Evolutionary conservation across 179 eudicot species (phyloP).

Genomic region (Corrigiola litoralis): DNA sequence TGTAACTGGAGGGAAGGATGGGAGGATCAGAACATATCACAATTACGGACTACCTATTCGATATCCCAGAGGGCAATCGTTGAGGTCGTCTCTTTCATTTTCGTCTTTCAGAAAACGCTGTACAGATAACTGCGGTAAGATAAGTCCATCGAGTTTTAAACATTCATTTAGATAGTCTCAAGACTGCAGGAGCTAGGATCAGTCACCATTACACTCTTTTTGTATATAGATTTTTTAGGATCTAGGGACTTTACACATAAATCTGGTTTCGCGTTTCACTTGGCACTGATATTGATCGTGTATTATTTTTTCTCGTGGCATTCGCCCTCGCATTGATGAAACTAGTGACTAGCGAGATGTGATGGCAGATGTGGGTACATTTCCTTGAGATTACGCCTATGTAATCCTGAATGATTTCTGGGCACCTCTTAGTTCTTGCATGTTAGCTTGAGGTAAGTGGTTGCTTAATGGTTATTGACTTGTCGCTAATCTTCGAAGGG

Average conservation of each 20-base stretch:
- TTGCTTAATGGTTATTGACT: no score
- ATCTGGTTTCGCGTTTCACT: background rate
- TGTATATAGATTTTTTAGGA: background rate
- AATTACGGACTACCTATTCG: constrained; percentile 71
- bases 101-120: constrained; percentile 10
- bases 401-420: no score
- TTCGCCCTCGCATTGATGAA: no score
- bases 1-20: constrained; percentile 82
- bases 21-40: constrained; percentile 61
- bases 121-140: constrained; percentile 1
- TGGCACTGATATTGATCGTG: background rate
- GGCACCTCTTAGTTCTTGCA: no score
- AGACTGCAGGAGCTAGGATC: background rate
- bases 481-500: no score
- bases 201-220: background rate
- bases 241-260: background rate
- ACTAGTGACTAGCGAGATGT: no score
- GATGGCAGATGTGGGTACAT: no score
- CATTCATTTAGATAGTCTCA: constrained; percentile 16
- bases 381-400: no score
- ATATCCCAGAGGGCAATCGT: constrained; percentile 11
- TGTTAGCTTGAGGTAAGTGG: no score
- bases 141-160: constrained; percentile 15
- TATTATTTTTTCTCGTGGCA: no score
- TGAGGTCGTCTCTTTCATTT: constrained; percentile 20